Evolutionary conservation across 352 stramenopile genomes (phyloP).

Genomic region (Plasmopara halstedii): DNA sequence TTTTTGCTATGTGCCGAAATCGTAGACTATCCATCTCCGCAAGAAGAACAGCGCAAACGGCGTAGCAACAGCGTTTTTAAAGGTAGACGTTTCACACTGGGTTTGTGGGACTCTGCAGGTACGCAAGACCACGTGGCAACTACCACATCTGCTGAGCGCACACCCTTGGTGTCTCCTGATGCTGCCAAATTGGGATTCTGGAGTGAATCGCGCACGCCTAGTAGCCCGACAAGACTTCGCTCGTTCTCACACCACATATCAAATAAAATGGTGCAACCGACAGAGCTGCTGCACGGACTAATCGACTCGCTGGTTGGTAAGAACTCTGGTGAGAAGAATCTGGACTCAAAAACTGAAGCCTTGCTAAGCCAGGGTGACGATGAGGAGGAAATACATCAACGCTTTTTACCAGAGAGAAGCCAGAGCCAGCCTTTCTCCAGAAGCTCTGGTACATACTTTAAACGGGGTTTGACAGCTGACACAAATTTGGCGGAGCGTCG

Average conservation of each 20-base stretch:
- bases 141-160: slow-evolving; percentile 25
- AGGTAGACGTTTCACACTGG: slow-evolving; percentile 48
- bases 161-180: slow-evolving; percentile 45
- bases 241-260: slow-evolving; percentile 72
- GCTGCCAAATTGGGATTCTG: slow-evolving; percentile 68
- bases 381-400: slow-evolving; percentile 13
- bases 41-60: slow-evolving; percentile 24
- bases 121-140: slow-evolving; percentile 24
- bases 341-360: slow-evolving; percentile 27
- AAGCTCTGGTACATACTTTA: slow-evolving; percentile 18
- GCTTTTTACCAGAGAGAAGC: slow-evolving; percentile 28
- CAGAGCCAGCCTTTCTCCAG: slow-evolving; percentile 35
- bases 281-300: slow-evolving; percentile 57
- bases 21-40: slow-evolving; percentile 50
- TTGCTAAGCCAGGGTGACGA: slow-evolving; percentile 18
- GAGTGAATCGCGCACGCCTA: slow-evolving; percentile 58
- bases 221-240: slow-evolving; percentile 48
- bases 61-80: slow-evolving; percentile 50
- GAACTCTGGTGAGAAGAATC: slow-evolving; percentile 29
- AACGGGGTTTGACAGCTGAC: slow-evolving; percentile 40
- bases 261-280: slow-evolving; percentile 55
- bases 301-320: slow-evolving; percentile 69
- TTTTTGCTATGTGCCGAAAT: slow-evolving; percentile 74
- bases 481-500: slow-evolving; percentile 19
- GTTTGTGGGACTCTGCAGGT: slow-evolving; percentile 49